phyloP scores from a whole-genome alignment of 768 basidiomycete genomes.

The Artomyces pyxidatus region DNA sequence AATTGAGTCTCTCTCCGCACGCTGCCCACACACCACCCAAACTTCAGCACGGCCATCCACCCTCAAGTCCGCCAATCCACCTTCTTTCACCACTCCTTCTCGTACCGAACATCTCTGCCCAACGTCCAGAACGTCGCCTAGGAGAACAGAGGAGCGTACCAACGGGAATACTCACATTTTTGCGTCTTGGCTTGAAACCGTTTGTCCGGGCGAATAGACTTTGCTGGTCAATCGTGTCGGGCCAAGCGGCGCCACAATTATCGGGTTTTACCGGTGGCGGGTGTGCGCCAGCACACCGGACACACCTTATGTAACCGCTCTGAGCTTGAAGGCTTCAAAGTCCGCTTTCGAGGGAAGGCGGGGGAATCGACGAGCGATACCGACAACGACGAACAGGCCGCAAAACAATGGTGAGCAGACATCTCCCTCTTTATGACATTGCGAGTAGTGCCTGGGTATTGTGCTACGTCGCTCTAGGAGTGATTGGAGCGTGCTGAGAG shows the following conservation, averaged over 20 bases:
- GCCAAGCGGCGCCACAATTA: conserved; percentile 10
- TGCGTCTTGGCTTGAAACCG: conserved; percentile 10
- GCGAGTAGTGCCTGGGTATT: not conserved
- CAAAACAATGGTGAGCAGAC: conserved; percentile 28
- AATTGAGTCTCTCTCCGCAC: too few species aligned
- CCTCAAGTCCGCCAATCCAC: not conserved
- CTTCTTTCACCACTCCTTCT: too few species aligned
- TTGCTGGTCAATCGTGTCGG: not conserved
- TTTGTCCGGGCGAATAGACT: not conserved
- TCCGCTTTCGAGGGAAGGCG: not conserved
- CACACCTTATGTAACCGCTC: too few species aligned
- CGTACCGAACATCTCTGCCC: conserved; percentile 12
- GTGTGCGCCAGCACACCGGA: too few species aligned
- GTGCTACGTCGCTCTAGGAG: not conserved
- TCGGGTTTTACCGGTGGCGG: conserved; percentile 14
- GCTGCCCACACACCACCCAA: too few species aligned
- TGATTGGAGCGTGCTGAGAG: not conserved
- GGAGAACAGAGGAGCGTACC: conserved; percentile 2
- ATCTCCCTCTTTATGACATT: conserved; percentile 1
- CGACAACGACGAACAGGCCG: conserved; percentile 21
- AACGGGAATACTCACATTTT: conserved; percentile 26
- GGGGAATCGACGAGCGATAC: not conserved
- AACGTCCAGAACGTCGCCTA: conserved; percentile 6
- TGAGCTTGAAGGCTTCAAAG: not conserved
- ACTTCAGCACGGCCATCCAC: conserved; percentile 9